A percentile compares a stretch with the other conserved stretches of the same genome.
Evolutionary conservation across 2,329 filamentous ascomycete species (phyloP).

Genomic region (Allantophomopsis lycopodina): DNA sequence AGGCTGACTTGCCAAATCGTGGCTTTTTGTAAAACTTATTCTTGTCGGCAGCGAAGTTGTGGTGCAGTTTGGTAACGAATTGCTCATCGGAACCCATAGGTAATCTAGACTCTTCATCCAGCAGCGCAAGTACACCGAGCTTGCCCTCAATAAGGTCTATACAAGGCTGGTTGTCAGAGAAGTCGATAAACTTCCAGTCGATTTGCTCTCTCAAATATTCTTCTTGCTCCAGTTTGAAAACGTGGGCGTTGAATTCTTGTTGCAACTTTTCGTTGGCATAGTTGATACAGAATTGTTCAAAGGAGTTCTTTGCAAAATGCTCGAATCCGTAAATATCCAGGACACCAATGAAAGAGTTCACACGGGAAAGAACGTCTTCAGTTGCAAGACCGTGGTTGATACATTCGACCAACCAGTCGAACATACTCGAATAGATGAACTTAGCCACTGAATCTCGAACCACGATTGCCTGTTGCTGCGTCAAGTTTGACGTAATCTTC

Average conservation of each 20-base stretch:
- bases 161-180: conserved; percentile 97
- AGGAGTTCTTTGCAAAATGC: conserved; percentile 98
- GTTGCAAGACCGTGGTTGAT: conserved; percentile 88
- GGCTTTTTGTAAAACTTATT: conserved; percentile 98
- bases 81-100: conserved; percentile 97
- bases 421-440: conserved; percentile 95
- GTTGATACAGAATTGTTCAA: conserved; percentile 99
- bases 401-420: conserved; percentile 97
- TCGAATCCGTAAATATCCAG: conserved; percentile 99
- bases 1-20: conserved; percentile 89
- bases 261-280: conserved; percentile 99
- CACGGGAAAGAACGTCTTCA: conserved; percentile 69
- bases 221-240: conserved; percentile 98
- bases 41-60: conserved; percentile 83
- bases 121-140: conserved; percentile 77
- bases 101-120: conserved; percentile 91
- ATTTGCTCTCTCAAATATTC: conserved; percentile 95
- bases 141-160: conserved; percentile 98
- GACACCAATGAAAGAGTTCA: conserved; percentile 89
- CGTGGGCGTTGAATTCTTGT: conserved; percentile 98
- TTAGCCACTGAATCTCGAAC: conserved; percentile 97
- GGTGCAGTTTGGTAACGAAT: conserved; percentile 90
- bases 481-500: conserved; percentile 93
- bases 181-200: conserved; percentile 99
- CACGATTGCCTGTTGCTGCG: conserved; percentile 83